Conservation (phyloP, 1,284 basidiomycete genomes). For the Pseudozyma sp. region DNA sequence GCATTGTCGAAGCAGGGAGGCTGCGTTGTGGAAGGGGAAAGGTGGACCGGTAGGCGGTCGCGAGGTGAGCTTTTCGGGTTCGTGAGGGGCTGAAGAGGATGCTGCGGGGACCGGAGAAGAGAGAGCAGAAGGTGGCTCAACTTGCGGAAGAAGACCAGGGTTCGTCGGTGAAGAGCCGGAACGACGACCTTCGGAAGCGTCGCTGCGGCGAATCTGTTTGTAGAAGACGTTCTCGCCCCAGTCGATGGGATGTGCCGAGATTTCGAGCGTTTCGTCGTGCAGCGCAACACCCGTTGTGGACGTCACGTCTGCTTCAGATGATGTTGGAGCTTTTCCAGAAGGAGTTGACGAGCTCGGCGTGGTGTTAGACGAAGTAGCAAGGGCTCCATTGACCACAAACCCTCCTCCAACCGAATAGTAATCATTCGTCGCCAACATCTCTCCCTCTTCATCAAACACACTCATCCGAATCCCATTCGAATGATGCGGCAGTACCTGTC, state of each 20-base stretch:
- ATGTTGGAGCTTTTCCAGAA: not conserved
- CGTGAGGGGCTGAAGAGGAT: not conserved
- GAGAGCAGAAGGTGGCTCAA: slow-evolving; percentile 14
- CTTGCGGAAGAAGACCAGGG: slow-evolving; percentile 17
- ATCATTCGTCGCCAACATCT: slow-evolving; percentile 91
- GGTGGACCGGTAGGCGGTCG: slow-evolving; percentile 73
- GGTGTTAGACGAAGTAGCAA: slow-evolving; percentile 48
- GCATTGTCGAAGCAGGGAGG: slow-evolving; percentile 80
- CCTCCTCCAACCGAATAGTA: slow-evolving; percentile 76
- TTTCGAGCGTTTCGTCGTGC: slow-evolving; percentile 19
- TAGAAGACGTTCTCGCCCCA: slow-evolving; percentile 92
- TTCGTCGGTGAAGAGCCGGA: slow-evolving; percentile 57
- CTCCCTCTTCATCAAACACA: slow-evolving; percentile 82
- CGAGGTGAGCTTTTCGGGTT: slow-evolving; percentile 24
- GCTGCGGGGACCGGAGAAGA: slow-evolving; percentile 1
- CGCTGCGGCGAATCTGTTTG: slow-evolving; percentile 87
- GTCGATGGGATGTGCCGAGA: slow-evolving; percentile 72
- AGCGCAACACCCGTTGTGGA: not conserved
- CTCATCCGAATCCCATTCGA: slow-evolving; percentile 85
- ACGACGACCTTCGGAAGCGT: slow-evolving; percentile 79
- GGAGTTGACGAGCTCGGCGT: not conserved
- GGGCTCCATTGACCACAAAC: slow-evolving; percentile 64
- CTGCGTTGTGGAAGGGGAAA: slow-evolving; percentile 85
- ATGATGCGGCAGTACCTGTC: slow-evolving; percentile 71
- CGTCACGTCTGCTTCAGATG: not conserved